Conservation (phyloP, 768 basidiomycete species). For the Panaeolus cyanescens region DNA sequence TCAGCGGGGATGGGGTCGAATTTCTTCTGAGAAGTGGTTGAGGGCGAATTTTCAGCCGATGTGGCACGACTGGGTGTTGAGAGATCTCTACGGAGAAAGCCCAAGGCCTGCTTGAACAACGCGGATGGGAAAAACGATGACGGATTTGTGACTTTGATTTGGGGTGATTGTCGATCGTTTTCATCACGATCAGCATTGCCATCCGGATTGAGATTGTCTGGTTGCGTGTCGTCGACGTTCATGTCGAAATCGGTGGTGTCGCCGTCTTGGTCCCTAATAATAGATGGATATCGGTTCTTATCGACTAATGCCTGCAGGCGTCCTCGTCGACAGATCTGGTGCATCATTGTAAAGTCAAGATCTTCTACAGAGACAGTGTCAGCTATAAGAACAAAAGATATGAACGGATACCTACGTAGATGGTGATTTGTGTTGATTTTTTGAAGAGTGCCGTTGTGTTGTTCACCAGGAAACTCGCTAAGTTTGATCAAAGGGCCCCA, state of each 20-base stretch:
- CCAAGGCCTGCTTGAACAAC: not conserved
- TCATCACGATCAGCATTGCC: not conserved
- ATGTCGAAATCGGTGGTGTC: not conserved
- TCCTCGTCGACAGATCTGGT: not conserved
- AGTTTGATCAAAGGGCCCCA: conserved; percentile 20
- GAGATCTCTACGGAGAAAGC: not conserved
- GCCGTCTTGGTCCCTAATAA: not conserved
- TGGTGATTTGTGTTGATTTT: conserved; percentile 21
- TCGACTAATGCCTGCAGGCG: not conserved
- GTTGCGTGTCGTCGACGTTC: not conserved
- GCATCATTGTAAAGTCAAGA: not conserved
- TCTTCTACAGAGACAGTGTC: no score
- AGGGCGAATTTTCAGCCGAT: not conserved
- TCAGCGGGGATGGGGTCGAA: not conserved
- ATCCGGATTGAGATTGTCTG: no score
- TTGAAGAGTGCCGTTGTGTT: conserved; percentile 19
- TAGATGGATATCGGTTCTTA: not conserved
- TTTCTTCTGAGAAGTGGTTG: not conserved
- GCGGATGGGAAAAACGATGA: not conserved
- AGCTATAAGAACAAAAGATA: not conserved
- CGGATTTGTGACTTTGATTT: not conserved
- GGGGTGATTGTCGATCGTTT: not conserved
- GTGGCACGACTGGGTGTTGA: not conserved
- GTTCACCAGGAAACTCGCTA: conserved; percentile 18
- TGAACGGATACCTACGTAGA: conserved; percentile 16